phyloP scores from a whole-genome alignment of 1,284 basidiomycete genomes.

The Amylostereum chailletii region DNA sequence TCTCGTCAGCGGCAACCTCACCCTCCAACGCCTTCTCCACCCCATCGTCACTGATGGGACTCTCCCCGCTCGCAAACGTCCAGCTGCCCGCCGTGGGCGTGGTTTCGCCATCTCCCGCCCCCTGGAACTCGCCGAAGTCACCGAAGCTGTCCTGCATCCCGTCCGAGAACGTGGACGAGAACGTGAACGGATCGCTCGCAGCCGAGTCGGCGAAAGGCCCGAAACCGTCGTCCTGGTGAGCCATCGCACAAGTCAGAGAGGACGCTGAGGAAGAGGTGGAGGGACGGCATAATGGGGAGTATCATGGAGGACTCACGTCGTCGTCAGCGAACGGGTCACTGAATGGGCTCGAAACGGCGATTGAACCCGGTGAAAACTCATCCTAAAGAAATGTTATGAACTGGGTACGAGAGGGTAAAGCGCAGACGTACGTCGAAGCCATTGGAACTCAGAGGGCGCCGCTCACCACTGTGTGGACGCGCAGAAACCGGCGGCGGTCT shows the following conservation, averaged over 20 bases:
- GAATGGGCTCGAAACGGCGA: slow-evolving; percentile 10
- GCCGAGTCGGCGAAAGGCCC: slow-evolving; percentile 69
- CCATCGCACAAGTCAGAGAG: neutral
- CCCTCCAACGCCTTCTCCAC: too few species aligned
- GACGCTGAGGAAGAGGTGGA: slow-evolving; percentile 1
- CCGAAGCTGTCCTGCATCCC: slow-evolving; percentile 54
- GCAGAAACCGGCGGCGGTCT: slow-evolving; percentile 46
- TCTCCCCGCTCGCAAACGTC: slow-evolving; percentile 41
- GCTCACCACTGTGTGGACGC: slow-evolving; percentile 34
- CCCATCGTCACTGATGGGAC: slow-evolving; percentile 5
- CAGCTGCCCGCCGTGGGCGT: slow-evolving; percentile 63
- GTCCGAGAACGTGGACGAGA: slow-evolving; percentile 46
- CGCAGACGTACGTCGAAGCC: slow-evolving; percentile 49
- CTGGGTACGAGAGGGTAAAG: neutral
- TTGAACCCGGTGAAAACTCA: slow-evolving; percentile 19
- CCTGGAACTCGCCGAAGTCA: slow-evolving; percentile 76
- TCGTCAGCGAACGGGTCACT: slow-evolving; percentile 24
- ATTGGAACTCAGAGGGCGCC: slow-evolving; percentile 39
- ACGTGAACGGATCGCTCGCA: slow-evolving; percentile 51
- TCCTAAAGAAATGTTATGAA: slow-evolving; percentile 16
- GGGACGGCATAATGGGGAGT: too few species aligned
- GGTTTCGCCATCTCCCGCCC: slow-evolving; percentile 42
- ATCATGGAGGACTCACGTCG: slow-evolving; percentile 31
- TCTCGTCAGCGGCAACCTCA: neutral
- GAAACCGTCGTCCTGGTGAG: slow-evolving; percentile 45